Conservation (phyloP, 148 eudicot species). For the Oxyria digyna region DNA sequence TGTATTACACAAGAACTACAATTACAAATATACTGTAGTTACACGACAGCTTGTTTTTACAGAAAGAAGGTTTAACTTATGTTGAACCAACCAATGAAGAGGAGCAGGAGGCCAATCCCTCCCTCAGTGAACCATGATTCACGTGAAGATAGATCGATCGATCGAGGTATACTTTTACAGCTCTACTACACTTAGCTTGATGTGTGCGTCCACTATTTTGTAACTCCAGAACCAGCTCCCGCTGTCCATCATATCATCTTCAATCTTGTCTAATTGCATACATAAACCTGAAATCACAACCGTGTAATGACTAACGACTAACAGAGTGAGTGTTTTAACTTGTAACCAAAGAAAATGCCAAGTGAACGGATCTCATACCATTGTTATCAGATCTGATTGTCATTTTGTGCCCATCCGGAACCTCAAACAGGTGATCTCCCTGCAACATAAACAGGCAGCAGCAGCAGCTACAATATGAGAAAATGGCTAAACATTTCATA, state of each 20-base stretch:
- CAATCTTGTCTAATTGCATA: slow-evolving; percentile 46
- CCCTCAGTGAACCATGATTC: slow-evolving; percentile 65
- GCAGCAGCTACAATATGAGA: slow-evolving; percentile 3
- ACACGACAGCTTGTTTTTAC: slow-evolving; percentile 4
- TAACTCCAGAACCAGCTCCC: slow-evolving; percentile 97
- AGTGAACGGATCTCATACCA: slow-evolving; percentile 25
- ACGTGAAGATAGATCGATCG: slow-evolving; percentile 18
- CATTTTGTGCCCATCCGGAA: slow-evolving; percentile 79
- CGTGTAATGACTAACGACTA: too few species aligned
- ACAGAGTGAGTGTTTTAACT: background rate
- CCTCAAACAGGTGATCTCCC: slow-evolving; percentile 89
- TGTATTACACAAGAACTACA: background rate
- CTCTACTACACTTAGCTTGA: slow-evolving; percentile 68
- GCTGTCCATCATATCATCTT: slow-evolving; percentile 39
- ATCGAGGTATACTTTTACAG: slow-evolving; percentile 25
- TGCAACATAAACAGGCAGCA: slow-evolving; percentile 45
- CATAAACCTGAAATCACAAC: slow-evolving; percentile 57
- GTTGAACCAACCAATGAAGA: slow-evolving; percentile 73
- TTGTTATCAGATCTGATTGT: slow-evolving; percentile 49
- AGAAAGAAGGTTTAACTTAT: slow-evolving; percentile 62
- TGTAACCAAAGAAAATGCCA: background rate
- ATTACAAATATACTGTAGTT: background rate
- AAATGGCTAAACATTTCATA: background rate
- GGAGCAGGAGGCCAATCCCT: slow-evolving; percentile 16
- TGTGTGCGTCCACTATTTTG: slow-evolving; percentile 49